Base-by-base conservation (phyloP, 2,329 filamentous ascomycete species). In the Paracoccidioides brasiliensis region DNA sequence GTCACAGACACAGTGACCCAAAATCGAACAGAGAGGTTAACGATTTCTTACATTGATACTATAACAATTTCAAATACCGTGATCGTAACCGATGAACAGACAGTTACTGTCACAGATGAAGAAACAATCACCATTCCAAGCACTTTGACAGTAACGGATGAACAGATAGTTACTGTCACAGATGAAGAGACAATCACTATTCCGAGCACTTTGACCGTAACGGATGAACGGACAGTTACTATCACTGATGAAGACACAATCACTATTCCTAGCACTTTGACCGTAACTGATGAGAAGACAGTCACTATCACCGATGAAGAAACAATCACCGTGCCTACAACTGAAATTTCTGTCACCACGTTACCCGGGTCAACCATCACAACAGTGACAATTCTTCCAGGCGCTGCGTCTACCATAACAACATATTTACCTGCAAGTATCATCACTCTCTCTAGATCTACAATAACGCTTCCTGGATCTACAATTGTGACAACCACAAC, bases 401-500 rank as follows among this genome's bases (percentile, higher is more conserved):
- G 38, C 53, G 42, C 14, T n/a, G 54, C 43, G 2, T 44, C 46
- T 5, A 52, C 46, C 10, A 12, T 54, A 14, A 56, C 59, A 2
- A 55, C 42, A 12, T 50, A 57, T 6, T 56, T 58, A 8, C 33
- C 56, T 41, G 53, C 57, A 22, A 55, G 42, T 30, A 63, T 59
- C 8, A 52, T 58, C 15, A 62, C 62, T 1, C 15, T 60, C 9
- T 46, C 61, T 3, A 58, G 56, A 45, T 41, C 41, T 6, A 52
- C 54, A 28, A 46, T 51, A 46, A 64, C 61, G 1, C 10, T 60
- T 5, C 50, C 58, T 2, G 59, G 56, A 45, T 43, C 42, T 2
- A 61, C 61, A 1, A 55, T 56, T 3, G 58, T 59, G 2, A 49
- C 56, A 5, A 62, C 59, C 10, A 57, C 52, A 43, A 64, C 61